Conservation (phyloP, 441 rosid genomes). For the Jatropha multifida region DNA sequence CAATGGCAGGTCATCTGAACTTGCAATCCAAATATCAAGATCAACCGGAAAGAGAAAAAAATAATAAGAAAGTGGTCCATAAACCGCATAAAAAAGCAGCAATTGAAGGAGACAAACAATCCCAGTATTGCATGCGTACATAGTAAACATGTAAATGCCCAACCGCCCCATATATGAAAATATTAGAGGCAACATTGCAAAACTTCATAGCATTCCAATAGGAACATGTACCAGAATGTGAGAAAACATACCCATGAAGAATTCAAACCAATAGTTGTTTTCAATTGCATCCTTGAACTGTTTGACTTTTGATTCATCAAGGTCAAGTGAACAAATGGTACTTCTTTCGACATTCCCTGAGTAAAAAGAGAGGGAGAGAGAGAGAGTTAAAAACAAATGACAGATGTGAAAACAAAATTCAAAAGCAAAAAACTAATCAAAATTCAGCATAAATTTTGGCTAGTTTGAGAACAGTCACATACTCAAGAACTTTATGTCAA, state of each 20-base stretch:
- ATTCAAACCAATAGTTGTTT: conserved; percentile 93
- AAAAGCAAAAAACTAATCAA: background rate
- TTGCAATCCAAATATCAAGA: conserved; percentile 34
- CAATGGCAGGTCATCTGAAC: conserved; percentile 93
- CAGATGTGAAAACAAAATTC: background rate
- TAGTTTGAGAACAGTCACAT: conserved; percentile 27
- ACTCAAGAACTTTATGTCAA: conserved; percentile 85
- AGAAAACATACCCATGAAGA: conserved; percentile 81
- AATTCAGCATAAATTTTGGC: conserved; percentile 16
- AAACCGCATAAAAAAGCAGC: background rate
- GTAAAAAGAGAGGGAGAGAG: background rate
- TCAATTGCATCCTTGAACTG: conserved; percentile 90
- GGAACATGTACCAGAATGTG: conserved; percentile 7
- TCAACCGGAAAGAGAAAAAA: conserved; percentile 24
- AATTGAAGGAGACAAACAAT: background rate
- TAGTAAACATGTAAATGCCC: background rate
- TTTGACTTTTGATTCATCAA: conserved; percentile 65
- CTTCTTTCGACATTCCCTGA: conserved; percentile 69
- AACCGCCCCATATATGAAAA: too few species aligned
- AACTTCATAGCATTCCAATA: background rate
- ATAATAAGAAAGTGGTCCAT: conserved; percentile 17
- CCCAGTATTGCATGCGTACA: background rate
- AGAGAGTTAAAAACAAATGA: background rate
- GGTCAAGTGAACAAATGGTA: conserved; percentile 62
- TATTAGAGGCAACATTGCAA: too few species aligned